Evolutionary conservation across 148 eudicot genomes (phyloP), one percentile per base, ranked within the genome.

Genomic region (Tetragonia tetragonoides): DNA sequence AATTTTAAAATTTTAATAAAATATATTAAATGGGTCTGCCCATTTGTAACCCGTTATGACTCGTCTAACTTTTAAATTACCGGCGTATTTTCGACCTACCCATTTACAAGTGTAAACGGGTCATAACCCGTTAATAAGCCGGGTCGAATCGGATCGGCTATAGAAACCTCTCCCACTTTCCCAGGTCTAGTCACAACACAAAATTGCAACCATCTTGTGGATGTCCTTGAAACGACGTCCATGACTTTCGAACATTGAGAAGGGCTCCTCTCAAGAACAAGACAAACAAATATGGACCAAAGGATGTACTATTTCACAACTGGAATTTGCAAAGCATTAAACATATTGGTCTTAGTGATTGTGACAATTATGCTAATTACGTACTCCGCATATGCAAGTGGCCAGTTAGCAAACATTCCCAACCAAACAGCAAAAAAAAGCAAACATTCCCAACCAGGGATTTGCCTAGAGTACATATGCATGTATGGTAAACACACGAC

Each of bases 401-500:
- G 68, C 41, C 4, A 75, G 37, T 75, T 63, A n/a, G n/a, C n/a
- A n/a, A n/a, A n/a, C n/a, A n/a, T n/a, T n/a, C n/a, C n/a, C n/a
- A n/a, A n/a, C n/a, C n/a, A n/a, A n/a, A n/a, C n/a, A n/a, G n/a
- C n/a, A n/a, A n/a, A n/a, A n/a, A n/a, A n/a, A n/a, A 44, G 28
- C 8, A 21, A 75, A 5, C 10, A 49, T 63, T 77, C 42, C 66
- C 28, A 23, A 20, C 64, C 3, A 28, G 49, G 21, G 16, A 39
- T 76, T 16, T 42, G 34, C 24, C 0, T 6, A 17, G n/a, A n/a
- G n/a, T 57, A 3, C 17, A 44, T 5, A 23, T 34, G 15, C 16
- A 10, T 49, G 40, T 23, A 77, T 77, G 79, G 40, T 49, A 4
- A 77, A 68, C 79, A 77, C 79, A 77, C 79, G 79, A 57, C 66